A percentile compares a stretch with the other conserved stretches of the same genome.
These are phyloP conservation scores for Filobasidium floriforme DNA, from an alignment of 768 basidiomycete genomes.

Conservation along the genomic window DNA sequence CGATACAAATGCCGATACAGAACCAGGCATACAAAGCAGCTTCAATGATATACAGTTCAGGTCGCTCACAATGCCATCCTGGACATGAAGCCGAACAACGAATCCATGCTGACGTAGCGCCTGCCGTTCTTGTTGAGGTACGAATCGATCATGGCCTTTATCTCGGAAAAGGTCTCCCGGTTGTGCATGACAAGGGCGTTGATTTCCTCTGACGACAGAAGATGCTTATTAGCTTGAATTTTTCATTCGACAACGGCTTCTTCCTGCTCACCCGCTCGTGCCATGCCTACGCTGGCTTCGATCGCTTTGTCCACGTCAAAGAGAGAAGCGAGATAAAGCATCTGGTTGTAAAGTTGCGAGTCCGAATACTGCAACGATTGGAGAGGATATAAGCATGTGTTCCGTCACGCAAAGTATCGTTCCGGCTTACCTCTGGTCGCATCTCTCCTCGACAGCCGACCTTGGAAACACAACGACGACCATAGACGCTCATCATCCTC, in stretches of 20 bases:
- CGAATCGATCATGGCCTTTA: slow-evolving; percentile 60
- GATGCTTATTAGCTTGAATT: background rate
- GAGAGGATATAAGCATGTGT: background rate
- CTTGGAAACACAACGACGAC: slow-evolving; percentile 64
- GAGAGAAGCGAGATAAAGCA: slow-evolving; percentile 70
- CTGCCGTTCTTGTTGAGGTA: slow-evolving; percentile 82
- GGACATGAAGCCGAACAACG: slow-evolving; percentile 72
- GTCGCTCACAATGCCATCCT: slow-evolving; percentile 29
- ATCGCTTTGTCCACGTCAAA: slow-evolving; percentile 66
- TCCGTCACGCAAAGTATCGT: background rate
- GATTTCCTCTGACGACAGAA: slow-evolving; percentile 53
- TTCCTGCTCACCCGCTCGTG: slow-evolving; percentile 40
- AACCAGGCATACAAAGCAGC: no score
- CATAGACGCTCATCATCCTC: slow-evolving; percentile 90
- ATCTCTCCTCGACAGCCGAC: slow-evolving; percentile 63
- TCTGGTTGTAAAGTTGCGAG: slow-evolving; percentile 75
- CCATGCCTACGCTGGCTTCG: slow-evolving; percentile 52
- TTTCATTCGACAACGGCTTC: background rate
- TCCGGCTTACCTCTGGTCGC: slow-evolving; percentile 60
- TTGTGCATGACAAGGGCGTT: slow-evolving; percentile 53
- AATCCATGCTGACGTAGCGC: slow-evolving; percentile 74
- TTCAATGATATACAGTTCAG: no score
- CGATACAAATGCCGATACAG: no score
- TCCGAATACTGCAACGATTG: slow-evolving; percentile 63
- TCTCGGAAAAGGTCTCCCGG: slow-evolving; percentile 49